phyloP scores from a whole-genome alignment of 179 eudicot genomes.

The Silene coronaria region DNA sequence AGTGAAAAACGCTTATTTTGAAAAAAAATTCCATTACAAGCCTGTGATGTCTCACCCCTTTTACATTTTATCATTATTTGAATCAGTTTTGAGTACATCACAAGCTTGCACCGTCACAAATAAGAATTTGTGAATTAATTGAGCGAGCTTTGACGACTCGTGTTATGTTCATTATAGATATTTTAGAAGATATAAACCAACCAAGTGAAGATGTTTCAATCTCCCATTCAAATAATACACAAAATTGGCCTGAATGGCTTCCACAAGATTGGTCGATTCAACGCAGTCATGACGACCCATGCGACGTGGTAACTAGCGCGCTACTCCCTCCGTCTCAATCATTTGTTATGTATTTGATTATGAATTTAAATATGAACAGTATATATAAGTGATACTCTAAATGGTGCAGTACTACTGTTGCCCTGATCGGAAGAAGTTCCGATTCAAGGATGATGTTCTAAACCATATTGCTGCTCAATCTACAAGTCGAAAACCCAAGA shows the following conservation, averaged over 20 bases:
- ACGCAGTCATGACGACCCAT: conserved; percentile 13
- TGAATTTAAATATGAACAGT: no score
- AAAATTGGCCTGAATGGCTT: conserved; percentile 22
- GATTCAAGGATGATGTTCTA: conserved; percentile 24
- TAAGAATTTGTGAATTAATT: background rate
- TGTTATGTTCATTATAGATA: background rate
- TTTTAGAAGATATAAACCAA: background rate
- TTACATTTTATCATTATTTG: no score
- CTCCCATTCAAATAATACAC: background rate
- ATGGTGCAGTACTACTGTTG: conserved; percentile 18
- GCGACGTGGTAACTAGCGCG: conserved; percentile 12
- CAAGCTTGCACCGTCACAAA: background rate
- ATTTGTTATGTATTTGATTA: no score
- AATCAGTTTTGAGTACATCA: no score
- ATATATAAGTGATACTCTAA: no score
- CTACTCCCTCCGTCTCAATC: background rate
- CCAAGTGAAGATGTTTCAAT: background rate
- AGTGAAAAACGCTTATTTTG: no score
- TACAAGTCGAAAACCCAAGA: background rate
- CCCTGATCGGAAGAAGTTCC: conserved; percentile 17
- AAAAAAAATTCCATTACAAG: no score
- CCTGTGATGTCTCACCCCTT: no score
- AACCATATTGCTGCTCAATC: conserved; percentile 6
- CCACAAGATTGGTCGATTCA: conserved; percentile 24
- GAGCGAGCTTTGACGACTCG: no score